Conservation (phyloP, 768 basidiomycete species). For the Rhizopogon rudus region DNA sequence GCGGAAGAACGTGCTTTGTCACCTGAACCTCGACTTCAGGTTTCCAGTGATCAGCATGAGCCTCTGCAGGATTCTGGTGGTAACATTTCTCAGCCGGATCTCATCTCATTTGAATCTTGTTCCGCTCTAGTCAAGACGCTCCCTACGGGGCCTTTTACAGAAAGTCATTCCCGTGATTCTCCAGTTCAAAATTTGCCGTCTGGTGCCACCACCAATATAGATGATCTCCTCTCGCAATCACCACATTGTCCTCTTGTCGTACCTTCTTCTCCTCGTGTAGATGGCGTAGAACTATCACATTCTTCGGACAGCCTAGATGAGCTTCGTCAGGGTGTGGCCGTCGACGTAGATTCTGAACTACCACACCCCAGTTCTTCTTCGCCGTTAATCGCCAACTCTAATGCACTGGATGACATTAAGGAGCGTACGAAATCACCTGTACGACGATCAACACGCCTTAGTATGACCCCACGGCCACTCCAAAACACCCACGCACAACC, state of each 20-base stretch:
- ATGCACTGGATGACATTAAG: background rate
- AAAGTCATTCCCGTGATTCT: background rate
- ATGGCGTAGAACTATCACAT: slow-evolving; percentile 3
- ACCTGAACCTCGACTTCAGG: background rate
- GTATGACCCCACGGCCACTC: slow-evolving; percentile 23
- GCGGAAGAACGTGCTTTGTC: slow-evolving; percentile 1
- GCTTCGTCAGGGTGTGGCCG: background rate
- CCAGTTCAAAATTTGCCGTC: slow-evolving; percentile 10
- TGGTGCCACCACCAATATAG: slow-evolving; percentile 6
- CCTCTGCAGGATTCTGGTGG: background rate
- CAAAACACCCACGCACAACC: slow-evolving; percentile 5
- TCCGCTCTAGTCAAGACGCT: slow-evolving; percentile 18
- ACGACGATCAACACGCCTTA: slow-evolving; percentile 35
- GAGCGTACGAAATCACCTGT: slow-evolving; percentile 18
- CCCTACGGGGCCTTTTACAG: background rate
- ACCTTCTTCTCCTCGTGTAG: background rate
- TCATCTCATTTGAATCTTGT: slow-evolving; percentile 41
- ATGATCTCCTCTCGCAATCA: slow-evolving; percentile 20
- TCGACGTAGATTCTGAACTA: background rate
- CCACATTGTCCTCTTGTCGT: slow-evolving; percentile 6
- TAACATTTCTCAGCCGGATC: slow-evolving; percentile 21
- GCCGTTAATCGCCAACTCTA: slow-evolving; percentile 4
- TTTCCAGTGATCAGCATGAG: background rate
- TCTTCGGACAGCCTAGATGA: background rate
- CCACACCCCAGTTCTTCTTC: background rate